These are phyloP conservation scores for Clarireedia hainanense DNA, from an alignment of 2,329 filamentous ascomycete species.

Conservation along the genomic window DNA sequence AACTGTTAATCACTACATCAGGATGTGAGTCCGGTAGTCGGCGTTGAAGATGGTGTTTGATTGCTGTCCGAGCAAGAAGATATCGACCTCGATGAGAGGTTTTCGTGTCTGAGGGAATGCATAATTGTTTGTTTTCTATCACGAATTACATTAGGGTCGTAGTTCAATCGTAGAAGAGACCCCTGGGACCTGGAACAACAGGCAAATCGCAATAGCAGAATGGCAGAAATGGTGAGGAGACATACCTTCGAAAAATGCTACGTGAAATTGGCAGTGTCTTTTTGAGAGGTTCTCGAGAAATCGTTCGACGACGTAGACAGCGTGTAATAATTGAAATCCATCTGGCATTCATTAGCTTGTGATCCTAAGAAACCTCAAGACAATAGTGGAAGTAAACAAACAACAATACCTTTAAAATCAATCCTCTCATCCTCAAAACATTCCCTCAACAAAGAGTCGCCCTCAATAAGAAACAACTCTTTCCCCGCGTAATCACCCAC, in stretches of 20 bases:
- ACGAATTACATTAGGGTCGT: not conserved
- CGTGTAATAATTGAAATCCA: conserved; percentile 66
- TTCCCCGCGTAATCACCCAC: conserved; percentile 70
- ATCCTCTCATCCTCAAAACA: conserved; percentile 55
- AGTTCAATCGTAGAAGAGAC: not conserved
- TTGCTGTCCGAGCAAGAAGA: conserved; percentile 50
- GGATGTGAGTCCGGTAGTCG: conserved; percentile 20
- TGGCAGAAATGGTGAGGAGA: not conserved
- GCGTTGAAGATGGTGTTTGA: conserved; percentile 51
- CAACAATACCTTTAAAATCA: conserved; percentile 44
- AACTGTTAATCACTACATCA: conserved; percentile 33
- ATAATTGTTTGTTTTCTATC: conserved; percentile 42
- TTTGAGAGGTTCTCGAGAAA: conserved; percentile 53
- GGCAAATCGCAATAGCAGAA: too few species aligned
- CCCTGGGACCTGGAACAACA: too few species aligned
- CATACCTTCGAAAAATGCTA: conserved; percentile 53
- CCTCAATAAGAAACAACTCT: conserved; percentile 65
- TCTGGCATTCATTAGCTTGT: conserved; percentile 29
- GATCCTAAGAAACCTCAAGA: not conserved
- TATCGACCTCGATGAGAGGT: conserved; percentile 35
- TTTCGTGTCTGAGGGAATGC: conserved; percentile 39
- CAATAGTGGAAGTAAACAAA: not conserved
- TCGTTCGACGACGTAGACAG: conserved; percentile 58
- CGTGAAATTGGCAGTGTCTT: conserved; percentile 62
- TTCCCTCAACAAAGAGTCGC: conserved; percentile 61